Base-by-base conservation (phyloP, 805 yeast genomes). In the Candida suzukii region DNA sequence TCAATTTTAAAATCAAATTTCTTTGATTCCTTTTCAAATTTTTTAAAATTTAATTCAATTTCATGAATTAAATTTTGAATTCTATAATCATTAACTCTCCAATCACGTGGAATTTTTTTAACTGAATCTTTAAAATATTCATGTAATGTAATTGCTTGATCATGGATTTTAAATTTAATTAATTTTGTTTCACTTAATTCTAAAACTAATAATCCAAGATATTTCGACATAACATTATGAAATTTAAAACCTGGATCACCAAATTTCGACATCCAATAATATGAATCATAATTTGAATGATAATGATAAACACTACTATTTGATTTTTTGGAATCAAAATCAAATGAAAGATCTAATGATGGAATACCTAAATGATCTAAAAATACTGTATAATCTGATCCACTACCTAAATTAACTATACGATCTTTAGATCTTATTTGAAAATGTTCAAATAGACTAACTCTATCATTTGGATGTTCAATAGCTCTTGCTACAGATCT, bases 211-310 rank as follows among this genome's bases (percentile, higher is more conserved):
- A 71, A 52, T 8, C 81, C 80, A 44, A 74, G 52, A 37, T 63
- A 62, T 52, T 73, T 68, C 14, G 79, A 68, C 46, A 70, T 54
- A 1, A 76, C 56, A 37, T 71, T 71, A 54, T 80, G 85, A 45
- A 60, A 64, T 30, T 61, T 60, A 60, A 77, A 77, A 0, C 70
- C 75, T 16, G 79, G 76, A 51, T 79, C 84, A 25, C 72, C 78
- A 54, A 54, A 69, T 7, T 57, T 64, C 31, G 67, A 66, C 78
- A 78, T 77, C 86, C 86, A 80, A 49, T 76, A 67, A 54, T 60
- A 73, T 1, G 82, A 76, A 53, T 78, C 84, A 52, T 76, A 79
- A 56, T 77, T 78, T 21, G 85, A 78, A 53, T 80, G 86, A 56
- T 79, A 78, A 43, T 78, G 84, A 52, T 80, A 79, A 4, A 78